Evolutionary conservation across 176 grass and related monocot species (phyloP), one percentile per base, ranked within the genome.

Genomic region (Tillandsia leiboldiana): DNA sequence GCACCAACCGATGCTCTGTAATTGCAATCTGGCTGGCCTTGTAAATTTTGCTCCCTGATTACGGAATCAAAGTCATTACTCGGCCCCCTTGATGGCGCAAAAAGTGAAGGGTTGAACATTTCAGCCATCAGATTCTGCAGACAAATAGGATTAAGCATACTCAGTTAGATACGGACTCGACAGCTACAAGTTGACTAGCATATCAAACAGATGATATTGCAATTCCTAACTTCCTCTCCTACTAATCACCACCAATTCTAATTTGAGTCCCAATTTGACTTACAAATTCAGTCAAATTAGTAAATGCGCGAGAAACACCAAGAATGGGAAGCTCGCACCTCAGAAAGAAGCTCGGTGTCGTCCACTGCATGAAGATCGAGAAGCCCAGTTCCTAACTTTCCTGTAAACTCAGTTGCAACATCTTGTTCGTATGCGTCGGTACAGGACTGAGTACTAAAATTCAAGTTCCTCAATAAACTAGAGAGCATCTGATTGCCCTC

Each of bases 321-420:
- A 29, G 59, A 63, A 3, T 26, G 15, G 12, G 22, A 49, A 63
- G 13, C 17, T 66, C 26, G 51, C 76, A 85, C 83, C 77, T 85
- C 83, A 53, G 77, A 68, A 22, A 85, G 67, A 80, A 85, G 67
- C n/a, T 79, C 71, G 20, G 61, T 73, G 22, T 80, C 72, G 24
- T 72, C 72, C 8, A 51, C 67, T 3, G 77, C 78, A 71, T 80
- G 69, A 76, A 85, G 77, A 70, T 85, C 83, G 59, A 85, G 76
- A 48, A 85, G 83, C 15, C 77, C 77, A 63, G 59, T 74, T 68
- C 77, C 82, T 51, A 79, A 29, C 29, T 54, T 48, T 12, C 66
- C 58, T 50, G 53, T 77, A 23, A 77, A 17, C 51, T 20, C 49
- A 13, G 51, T 49, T 50, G 48, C 70, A 0, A 73, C 15, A 65